Conservation (phyloP, 2,329 filamentous ascomycete species). For the Scedosporium minutisporum region DNA sequence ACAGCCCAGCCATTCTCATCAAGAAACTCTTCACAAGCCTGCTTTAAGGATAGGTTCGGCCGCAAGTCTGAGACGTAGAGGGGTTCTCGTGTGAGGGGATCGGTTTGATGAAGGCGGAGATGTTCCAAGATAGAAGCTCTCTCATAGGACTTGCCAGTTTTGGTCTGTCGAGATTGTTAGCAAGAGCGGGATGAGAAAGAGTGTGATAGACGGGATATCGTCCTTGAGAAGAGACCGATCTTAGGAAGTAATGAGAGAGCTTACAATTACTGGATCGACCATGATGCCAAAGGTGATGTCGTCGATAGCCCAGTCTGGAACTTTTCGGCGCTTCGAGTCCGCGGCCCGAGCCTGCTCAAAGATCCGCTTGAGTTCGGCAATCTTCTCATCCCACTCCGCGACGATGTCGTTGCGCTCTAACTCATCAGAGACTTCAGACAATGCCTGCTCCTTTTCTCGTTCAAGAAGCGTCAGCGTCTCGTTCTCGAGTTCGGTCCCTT, state of each 20-base stretch:
- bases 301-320: constrained; percentile 70
- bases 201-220: not conserved
- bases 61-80: constrained; percentile 60
- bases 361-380: constrained; percentile 29
- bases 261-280: constrained; percentile 56
- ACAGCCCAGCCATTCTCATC: constrained; percentile 84
- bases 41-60: constrained; percentile 71
- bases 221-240: not conserved
- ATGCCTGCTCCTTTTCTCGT: constrained; percentile 30
- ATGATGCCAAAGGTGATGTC: constrained; percentile 67
- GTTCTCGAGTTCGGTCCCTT: constrained; percentile 47
- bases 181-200: not conserved
- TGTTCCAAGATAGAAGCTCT: constrained; percentile 78
- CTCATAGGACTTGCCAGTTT: constrained; percentile 85
- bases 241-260: constrained; percentile 13
- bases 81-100: constrained; percentile 76
- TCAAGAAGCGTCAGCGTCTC: constrained; percentile 47
- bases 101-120: constrained; percentile 61
- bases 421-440: constrained; percentile 28
- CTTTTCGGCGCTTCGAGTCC: constrained; percentile 40
- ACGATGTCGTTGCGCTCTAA: constrained; percentile 37
- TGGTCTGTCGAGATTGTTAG: constrained; percentile 42
- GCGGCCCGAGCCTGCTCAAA: constrained; percentile 42
- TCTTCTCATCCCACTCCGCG: constrained; percentile 38
- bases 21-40: constrained; percentile 78